Evolutionary conservation across 225 moss, liverwort and hornwort species (phyloP).

Genomic region (Ulota crispa): DNA sequence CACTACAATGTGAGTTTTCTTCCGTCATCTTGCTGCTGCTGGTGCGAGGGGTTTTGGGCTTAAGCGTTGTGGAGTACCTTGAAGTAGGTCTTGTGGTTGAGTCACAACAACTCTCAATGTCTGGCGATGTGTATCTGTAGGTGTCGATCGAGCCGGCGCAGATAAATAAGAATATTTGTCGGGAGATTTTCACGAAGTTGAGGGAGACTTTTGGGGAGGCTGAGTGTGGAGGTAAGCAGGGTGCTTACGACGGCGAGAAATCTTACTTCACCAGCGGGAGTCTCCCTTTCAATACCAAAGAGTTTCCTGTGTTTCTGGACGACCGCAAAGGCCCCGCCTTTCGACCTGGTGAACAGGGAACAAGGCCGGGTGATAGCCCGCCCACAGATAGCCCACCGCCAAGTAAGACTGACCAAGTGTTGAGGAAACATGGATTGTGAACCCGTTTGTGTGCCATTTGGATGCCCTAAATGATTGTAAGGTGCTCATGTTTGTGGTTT

Average conservation of each 20-base stretch:
- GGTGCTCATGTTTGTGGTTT: not conserved
- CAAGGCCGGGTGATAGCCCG: conserved; percentile 47
- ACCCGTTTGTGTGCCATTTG: not conserved
- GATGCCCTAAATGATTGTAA: not conserved
- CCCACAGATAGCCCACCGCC: conserved; percentile 37
- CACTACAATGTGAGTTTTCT: conserved; percentile 69
- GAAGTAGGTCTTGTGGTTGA: not conserved
- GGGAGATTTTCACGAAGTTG: conserved; percentile 75
- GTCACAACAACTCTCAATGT: not conserved
- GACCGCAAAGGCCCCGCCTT: conserved; percentile 63
- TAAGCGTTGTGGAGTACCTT: not conserved
- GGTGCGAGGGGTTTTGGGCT: conserved; percentile 4
- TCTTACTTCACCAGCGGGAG: conserved; percentile 76
- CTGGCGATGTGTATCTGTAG: conserved; percentile 29
- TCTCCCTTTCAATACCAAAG: conserved; percentile 57
- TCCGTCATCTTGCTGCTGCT: not conserved
- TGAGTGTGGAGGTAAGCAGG: conserved; percentile 66
- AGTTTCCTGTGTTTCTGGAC: conserved; percentile 71
- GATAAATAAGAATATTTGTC: conserved; percentile 62
- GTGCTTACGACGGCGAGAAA: conserved; percentile 95
- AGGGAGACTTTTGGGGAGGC: conserved; percentile 63
- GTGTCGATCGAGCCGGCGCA: conserved; percentile 69
- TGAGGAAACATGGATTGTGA: not conserved
- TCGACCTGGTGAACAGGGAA: conserved; percentile 44
- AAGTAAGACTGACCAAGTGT: conserved; percentile 15